Evolutionary conservation across 306 rosid species (phyloP), one percentile per base, ranked within the genome.

Genomic region (Arachis hypogaea): DNA sequence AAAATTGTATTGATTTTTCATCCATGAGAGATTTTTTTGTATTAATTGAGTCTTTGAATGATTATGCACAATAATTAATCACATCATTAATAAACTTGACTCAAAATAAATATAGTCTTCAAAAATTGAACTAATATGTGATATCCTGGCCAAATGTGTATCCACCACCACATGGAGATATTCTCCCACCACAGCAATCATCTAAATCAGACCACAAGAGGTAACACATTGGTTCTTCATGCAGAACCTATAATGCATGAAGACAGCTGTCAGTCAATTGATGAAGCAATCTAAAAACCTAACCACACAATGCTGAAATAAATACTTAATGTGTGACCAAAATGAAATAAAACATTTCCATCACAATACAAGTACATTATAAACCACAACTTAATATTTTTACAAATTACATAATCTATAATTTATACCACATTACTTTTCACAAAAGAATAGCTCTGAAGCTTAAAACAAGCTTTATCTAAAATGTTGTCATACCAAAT

Each of bases 141-240:
- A 93, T 93, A 84, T 93, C 98, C 80, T 93, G 97, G 65, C 98
- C 98, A 75, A 93, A 93, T 65, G 98, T 93, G 85, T 93, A 91
- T 45, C 98, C 98, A 66, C 96, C 98, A 59, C 98, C 98, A 63
- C 98, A 96, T 11, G 98, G 97, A 63, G 98, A 94, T 84, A 93
- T 93, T 78, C 98, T 97, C 98, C 98, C 91, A 73, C 98, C 98
- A 80, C 98, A 93, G 9, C 98, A 94, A 78, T 93, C 98, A 73
- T 93, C 98, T 9, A 97, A 97, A 84, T 93, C 98, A 67, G 98
- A 93, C 98, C 98, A 93, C 71, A 93, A 84, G 69, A 93, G 96
- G 67, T 93, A 97, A 63, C 98, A 93, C 98, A 93, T 93, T 22
- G 28, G 28, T 22, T 22, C 28, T 22, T 22, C 28, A 22, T 22